Evolutionary conservation across 176 grass and related monocot genomes (phyloP).

Genomic region (Leersia perrieri): DNA sequence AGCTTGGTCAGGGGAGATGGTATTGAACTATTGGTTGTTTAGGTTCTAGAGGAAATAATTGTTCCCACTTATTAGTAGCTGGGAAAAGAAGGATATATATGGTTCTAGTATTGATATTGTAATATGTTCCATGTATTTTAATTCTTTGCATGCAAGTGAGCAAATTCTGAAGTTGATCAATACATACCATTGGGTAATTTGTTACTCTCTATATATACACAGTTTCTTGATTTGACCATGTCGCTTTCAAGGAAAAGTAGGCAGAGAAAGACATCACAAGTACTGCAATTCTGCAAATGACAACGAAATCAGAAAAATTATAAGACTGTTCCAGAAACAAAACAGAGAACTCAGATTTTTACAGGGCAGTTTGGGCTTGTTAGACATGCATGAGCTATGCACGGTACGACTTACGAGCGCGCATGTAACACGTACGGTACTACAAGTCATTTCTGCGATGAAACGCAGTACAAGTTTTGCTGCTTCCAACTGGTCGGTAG

Average conservation of each 20-base stretch:
- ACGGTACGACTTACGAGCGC: too few species aligned
- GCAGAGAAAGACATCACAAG: neutral
- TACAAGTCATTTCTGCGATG: neutral
- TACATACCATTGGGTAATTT: neutral
- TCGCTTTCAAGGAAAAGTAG: slow-evolving; percentile 33
- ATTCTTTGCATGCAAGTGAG: neutral
- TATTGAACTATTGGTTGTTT: neutral
- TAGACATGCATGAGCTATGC: neutral
- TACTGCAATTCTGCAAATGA: neutral
- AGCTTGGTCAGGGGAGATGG: neutral
- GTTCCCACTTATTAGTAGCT: neutral
- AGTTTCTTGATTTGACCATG: neutral
- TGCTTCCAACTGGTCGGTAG: neutral
- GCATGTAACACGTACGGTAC: neutral
- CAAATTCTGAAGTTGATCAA: neutral
- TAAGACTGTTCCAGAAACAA: too few species aligned
- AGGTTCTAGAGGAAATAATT: neutral
- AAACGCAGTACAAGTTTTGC: neutral
- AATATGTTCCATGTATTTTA: neutral
- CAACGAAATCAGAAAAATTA: too few species aligned
- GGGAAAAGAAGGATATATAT: neutral
- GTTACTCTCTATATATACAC: neutral
- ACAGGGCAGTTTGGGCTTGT: neutral
- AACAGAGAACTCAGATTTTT: neutral
- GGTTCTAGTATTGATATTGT: neutral